Percentiles rank a stretch among this genome's conserved stretches.
Evolutionary conservation across 2,329 filamentous ascomycete species (phyloP).

Genomic region (Stagonosporopsis rhizophila): DNA sequence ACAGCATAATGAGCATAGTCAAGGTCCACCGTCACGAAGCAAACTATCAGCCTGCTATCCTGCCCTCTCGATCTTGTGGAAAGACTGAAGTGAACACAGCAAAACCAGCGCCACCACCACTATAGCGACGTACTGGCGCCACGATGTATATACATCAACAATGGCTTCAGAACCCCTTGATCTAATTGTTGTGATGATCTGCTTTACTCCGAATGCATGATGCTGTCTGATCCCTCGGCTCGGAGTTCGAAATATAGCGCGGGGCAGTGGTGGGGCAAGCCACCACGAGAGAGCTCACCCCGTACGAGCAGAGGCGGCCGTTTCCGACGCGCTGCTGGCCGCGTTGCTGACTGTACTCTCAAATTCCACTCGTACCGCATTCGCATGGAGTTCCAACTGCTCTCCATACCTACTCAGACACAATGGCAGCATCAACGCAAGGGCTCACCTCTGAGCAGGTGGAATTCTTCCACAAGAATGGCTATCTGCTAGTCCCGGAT

Average conservation of each 20-base stretch:
- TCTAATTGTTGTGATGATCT: background rate
- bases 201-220: background rate
- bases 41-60: no score
- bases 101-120: no score
- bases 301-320: conserved; percentile 25
- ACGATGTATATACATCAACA: background rate
- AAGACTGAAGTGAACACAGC: no score
- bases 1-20: no score
- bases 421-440: conserved; percentile 31
- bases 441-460: conserved; percentile 78
- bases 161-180: background rate
- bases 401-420: background rate
- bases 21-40: no score
- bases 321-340: conserved; percentile 27
- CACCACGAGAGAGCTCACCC: conserved; percentile 3
- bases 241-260: background rate
- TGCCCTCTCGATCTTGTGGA: no score
- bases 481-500: conserved; percentile 85
- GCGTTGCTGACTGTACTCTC: conserved; percentile 5
- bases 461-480: conserved; percentile 76
- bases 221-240: conserved; percentile 1
- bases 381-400: background rate
- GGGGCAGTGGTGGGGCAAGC: conserved; percentile 15
- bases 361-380: background rate
- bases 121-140: background rate